Conservation (phyloP, 345 rosid genomes). For the Erucastrum elatum region DNA sequence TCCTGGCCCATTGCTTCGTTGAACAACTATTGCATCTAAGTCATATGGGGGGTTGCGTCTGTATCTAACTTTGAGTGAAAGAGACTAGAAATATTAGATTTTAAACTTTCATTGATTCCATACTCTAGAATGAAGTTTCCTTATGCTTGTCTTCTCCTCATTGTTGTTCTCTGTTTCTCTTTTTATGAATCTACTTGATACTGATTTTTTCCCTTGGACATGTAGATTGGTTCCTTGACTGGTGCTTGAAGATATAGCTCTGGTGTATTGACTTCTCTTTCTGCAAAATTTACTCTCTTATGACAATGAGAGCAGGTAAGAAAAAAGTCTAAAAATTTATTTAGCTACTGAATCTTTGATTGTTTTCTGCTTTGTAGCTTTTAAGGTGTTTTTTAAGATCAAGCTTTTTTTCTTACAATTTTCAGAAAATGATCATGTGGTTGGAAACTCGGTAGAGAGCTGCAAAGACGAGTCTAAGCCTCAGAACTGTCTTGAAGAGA, state of each 20-base stretch:
- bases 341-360: too few relatives aligned
- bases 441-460: slow-evolving; percentile 42
- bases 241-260: slow-evolving; percentile 39
- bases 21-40: slow-evolving; percentile 35
- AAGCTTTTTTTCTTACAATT: too few relatives aligned
- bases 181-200: background rate
- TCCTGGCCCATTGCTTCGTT: slow-evolving; percentile 35
- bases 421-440: slow-evolving; percentile 55
- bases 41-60: slow-evolving; percentile 34
- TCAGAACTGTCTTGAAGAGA: slow-evolving; percentile 34
- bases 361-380: slow-evolving; percentile 15
- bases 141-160: slow-evolving; percentile 30
- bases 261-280: slow-evolving; percentile 26
- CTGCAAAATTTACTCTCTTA: slow-evolving; percentile 30
- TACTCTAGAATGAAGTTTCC: slow-evolving; percentile 26
- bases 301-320: slow-evolving; percentile 67
- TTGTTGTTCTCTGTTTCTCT: slow-evolving; percentile 9
- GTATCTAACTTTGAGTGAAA: slow-evolving; percentile 1
- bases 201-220: background rate
- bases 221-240: background rate
- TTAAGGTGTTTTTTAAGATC: too few relatives aligned
- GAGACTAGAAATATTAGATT: slow-evolving; percentile 3
- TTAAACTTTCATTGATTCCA: slow-evolving; percentile 23
- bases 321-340: too few relatives aligned
- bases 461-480: slow-evolving; percentile 40